Conservation (phyloP, 768 basidiomycete species). For the Phanerochaete sordida region DNA sequence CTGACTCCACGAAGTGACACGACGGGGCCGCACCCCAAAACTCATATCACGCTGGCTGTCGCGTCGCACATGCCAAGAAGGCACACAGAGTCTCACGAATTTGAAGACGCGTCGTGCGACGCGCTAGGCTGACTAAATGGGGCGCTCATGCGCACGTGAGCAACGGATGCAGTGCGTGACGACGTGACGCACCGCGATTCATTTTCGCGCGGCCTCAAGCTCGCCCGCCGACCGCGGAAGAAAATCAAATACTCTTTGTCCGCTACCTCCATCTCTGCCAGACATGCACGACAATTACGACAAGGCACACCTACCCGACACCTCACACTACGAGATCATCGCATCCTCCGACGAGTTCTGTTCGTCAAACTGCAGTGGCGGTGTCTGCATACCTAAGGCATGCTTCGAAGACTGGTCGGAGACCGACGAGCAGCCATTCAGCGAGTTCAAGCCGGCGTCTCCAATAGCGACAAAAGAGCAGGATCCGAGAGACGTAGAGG, state of each 20-base stretch:
- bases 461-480: neutral
- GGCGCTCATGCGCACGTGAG: neutral
- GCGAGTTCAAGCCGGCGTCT: neutral
- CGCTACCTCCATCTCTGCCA: neutral
- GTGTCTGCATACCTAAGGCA: neutral
- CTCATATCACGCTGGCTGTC: too few species aligned
- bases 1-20: too few species aligned
- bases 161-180: neutral
- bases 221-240: neutral
- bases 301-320: neutral
- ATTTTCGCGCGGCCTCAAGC: slow-evolving; percentile 7
- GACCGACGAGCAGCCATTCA: neutral
- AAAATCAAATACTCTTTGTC: neutral
- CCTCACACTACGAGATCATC: slow-evolving; percentile 3
- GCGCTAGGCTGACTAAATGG: neutral
- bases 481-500: neutral
- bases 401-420: neutral
- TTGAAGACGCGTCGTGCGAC: too few species aligned
- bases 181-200: slow-evolving; percentile 19
- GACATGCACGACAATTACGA: neutral
- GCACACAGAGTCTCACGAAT: too few species aligned
- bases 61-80: too few species aligned
- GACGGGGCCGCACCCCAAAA: too few species aligned
- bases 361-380: neutral
- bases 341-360: slow-evolving; percentile 11